Conservation (phyloP, 371 early-diverging fungal genomes). For the Gilbertella persicaria region DNA sequence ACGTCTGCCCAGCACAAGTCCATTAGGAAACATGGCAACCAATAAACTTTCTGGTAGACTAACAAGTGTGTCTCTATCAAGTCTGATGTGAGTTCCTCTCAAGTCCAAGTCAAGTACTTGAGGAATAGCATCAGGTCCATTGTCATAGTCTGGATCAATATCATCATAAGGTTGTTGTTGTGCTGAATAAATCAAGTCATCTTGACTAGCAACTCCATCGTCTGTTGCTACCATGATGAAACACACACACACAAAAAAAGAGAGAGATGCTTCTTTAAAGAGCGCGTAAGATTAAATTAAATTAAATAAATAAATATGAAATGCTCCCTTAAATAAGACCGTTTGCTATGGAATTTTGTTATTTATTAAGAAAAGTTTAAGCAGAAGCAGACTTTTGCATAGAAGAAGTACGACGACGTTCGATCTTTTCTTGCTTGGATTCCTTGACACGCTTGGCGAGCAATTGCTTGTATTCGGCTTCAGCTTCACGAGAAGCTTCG, state of each 20-base stretch:
- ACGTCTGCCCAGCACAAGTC: conserved; percentile 60
- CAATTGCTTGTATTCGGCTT: conserved; percentile 90
- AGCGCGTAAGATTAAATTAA: neutral
- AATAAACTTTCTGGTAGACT: conserved; percentile 77
- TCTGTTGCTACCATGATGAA: neutral
- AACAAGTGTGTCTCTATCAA: conserved; percentile 74
- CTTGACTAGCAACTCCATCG: neutral
- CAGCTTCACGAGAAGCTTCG: conserved; percentile 82
- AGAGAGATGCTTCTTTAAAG: no score
- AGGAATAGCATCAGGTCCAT: conserved; percentile 51
- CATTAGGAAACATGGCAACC: conserved; percentile 85
- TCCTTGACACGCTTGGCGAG: conserved; percentile 93
- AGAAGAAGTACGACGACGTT: conserved; percentile 65
- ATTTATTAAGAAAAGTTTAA: conserved; percentile 28
- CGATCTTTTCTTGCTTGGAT: conserved; percentile 57
- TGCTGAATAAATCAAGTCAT: conserved; percentile 36
- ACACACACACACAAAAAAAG: neutral
- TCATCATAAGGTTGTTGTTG: conserved; percentile 19
- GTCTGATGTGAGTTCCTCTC: conserved; percentile 69
- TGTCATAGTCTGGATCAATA: conserved; percentile 34
- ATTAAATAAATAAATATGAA: no score
- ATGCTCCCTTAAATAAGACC: neutral
- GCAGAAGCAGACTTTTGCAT: conserved; percentile 58
- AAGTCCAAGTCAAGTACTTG: conserved; percentile 67
- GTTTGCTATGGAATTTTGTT: neutral